phyloP scores from a whole-genome alignment of 139 green algal genomes.

The Auxenochlorella protothecoides region DNA sequence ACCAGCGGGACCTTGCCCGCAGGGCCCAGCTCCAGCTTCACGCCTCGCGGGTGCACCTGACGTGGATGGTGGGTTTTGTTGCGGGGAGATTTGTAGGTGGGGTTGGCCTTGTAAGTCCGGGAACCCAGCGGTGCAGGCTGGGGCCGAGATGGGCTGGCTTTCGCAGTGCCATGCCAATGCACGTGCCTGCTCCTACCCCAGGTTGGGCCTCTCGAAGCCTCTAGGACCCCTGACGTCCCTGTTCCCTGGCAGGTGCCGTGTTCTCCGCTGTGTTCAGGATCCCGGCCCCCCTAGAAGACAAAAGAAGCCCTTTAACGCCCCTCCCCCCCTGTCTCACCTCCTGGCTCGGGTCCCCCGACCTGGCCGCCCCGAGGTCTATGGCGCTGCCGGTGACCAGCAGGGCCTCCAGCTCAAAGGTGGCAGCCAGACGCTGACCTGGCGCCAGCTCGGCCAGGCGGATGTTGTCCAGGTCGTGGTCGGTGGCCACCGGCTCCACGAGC shows the following conservation, averaged over 20 bases:
- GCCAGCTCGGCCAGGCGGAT: slow-evolving; percentile 64
- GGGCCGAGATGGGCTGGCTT: too few species aligned
- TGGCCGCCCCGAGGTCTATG: slow-evolving; percentile 34
- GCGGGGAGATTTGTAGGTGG: too few species aligned
- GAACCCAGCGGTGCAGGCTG: too few species aligned
- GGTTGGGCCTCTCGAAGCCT: neutral
- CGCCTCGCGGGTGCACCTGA: slow-evolving; percentile 64
- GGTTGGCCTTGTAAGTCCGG: too few species aligned
- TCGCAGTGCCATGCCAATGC: too few species aligned
- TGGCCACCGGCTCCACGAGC: slow-evolving; percentile 64
- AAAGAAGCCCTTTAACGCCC: neutral
- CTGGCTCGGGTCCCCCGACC: neutral
- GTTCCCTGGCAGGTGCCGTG: too few species aligned
- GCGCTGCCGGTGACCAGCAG: slow-evolving; percentile 87
- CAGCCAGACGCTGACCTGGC: slow-evolving; percentile 8
- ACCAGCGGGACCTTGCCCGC: slow-evolving; percentile 14
- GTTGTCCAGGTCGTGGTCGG: slow-evolving; percentile 87
- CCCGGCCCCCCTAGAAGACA: too few species aligned
- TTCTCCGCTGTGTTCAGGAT: too few species aligned
- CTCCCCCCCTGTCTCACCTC: neutral
- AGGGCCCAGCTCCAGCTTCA: slow-evolving; percentile 81
- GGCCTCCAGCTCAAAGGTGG: slow-evolving; percentile 80
- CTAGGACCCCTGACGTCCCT: too few species aligned
- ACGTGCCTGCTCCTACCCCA: neutral
- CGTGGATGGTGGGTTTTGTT: too few species aligned